Evolutionary conservation across 2,329 filamentous ascomycete species (phyloP), one percentile per base, ranked within the genome.

Genomic region (Pseudonectria foliicola): DNA sequence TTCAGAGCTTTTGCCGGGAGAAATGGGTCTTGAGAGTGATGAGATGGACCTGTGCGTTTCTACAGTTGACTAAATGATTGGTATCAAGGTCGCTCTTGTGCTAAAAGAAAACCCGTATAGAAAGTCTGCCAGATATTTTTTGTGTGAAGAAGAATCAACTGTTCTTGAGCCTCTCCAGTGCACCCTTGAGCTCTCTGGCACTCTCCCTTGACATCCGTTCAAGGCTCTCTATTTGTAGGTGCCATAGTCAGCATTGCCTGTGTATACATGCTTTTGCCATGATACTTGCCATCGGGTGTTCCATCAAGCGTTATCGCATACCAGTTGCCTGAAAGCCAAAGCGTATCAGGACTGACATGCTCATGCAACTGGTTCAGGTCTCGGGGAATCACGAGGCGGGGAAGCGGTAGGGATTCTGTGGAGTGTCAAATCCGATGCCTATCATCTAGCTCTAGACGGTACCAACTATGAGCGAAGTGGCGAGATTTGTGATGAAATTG

Each of bases 321-420:
- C 43, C 45, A 48, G 16, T 48, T 48, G 12, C 43, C 43, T 11
- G 45, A 46, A 4, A 48, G 40, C 45, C 45, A 48, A 24, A 48
- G 40, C 18, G 43, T 48, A 4, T 39, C 40, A 10, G 40, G 32
- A 18, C 45, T 48, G 12, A 35, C 16, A 21, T 29, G 31, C 16
- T 33, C 30, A 18, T 29, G 7, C 10, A 21, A 10, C 25, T 34
- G 31, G 36, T 37, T 29, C 3, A 46, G 13, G 12, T 42, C 38
- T 39, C 34, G 38, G 30, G 6, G 10, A 10, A 46, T 40, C 7
- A 40, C 31, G 13, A 46, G 39, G 13, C 39, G 41, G 34, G 44
- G 43, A 33, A 43, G 18, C 11, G 38, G 29, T 18, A 31, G 1
- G 30, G 36, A 39, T 33, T 24, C 26, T 41, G 13, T 10, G 26